Percentiles rank a stretch among this genome's conserved stretches.
phyloP scores from a whole-genome alignment of 75 land plant genomes.

The Selaginella moellendorffii region DNA sequence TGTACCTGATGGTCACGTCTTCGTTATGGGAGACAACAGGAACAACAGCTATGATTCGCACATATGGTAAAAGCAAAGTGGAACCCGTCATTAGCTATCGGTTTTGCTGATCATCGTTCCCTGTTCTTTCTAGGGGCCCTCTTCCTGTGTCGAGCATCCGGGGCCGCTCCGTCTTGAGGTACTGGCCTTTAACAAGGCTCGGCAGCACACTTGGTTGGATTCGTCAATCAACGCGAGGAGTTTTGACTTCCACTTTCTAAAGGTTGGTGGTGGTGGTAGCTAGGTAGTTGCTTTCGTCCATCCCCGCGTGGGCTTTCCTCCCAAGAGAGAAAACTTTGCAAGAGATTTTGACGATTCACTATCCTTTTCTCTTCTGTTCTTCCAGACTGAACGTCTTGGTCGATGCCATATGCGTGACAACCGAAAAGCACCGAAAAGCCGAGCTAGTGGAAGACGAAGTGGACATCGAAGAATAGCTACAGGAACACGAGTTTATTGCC shows the following conservation, averaged over 20 bases:
- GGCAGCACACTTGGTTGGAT: background rate
- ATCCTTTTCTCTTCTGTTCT: background rate
- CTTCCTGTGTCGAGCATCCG: background rate
- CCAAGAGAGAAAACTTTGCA: no score
- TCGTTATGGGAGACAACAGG: conserved; percentile 91
- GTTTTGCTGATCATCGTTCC: background rate
- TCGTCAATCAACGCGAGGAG: background rate
- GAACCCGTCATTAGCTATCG: background rate
- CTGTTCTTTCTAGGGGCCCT: background rate
- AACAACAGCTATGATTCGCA: conserved; percentile 93
- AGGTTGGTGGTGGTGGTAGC: background rate
- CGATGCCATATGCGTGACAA: background rate
- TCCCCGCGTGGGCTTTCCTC: no score
- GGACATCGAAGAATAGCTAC: no score
- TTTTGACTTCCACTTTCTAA: background rate
- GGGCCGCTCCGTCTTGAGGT: background rate
- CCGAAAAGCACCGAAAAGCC: no score
- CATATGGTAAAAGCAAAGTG: conserved; percentile 45
- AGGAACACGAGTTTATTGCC: no score
- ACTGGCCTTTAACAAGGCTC: background rate
- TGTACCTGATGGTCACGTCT: conserved; percentile 80
- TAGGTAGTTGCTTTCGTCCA: background rate
- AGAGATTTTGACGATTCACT: background rate
- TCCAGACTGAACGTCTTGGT: background rate
- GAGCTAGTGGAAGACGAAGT: no score